A percentile compares a stretch with the other conserved stretches of the same genome.
Evolutionary conservation across 2,329 filamentous ascomycete genomes (phyloP).

Genomic region (Phialophora tarda): DNA sequence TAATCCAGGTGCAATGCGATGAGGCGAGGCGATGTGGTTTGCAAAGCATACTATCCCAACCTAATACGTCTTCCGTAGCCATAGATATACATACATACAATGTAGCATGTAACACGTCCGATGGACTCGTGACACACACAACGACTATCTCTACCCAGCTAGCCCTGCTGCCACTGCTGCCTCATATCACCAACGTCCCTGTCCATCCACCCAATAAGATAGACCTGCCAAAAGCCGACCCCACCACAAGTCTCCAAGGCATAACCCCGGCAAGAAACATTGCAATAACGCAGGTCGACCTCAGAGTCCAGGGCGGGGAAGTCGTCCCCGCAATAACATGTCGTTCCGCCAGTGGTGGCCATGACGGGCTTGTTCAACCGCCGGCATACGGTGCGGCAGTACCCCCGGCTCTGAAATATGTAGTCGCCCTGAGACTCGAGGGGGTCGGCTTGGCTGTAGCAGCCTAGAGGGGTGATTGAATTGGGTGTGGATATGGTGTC

Average conservation of each 20-base stretch:
- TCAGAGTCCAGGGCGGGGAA: conserved; percentile 66
- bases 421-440: conserved; percentile 57
- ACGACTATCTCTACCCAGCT: neutral
- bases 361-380: conserved; percentile 61
- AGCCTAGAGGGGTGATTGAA: conserved; percentile 35
- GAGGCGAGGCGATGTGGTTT: neutral
- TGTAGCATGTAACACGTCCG: neutral
- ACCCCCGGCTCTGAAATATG: conserved; percentile 60
- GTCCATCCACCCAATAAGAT: conserved; percentile 56
- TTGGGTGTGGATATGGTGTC: neutral
- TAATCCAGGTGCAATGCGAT: neutral
- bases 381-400: conserved; percentile 60
- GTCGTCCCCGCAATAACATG: conserved; percentile 75
- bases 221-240: conserved; percentile 56
- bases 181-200: neutral
- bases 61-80: neutral
- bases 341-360: conserved; percentile 63
- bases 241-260: conserved; percentile 71
- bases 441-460: conserved; percentile 56
- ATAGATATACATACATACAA: neutral
- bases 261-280: conserved; percentile 69
- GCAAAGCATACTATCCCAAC: neutral
- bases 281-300: conserved; percentile 66
- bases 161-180: neutral
- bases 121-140: neutral